These are phyloP conservation scores for Neurospora sp. DNA, from an alignment of 495 filamentous ascomycete genomes.

Conservation along the genomic window DNA sequence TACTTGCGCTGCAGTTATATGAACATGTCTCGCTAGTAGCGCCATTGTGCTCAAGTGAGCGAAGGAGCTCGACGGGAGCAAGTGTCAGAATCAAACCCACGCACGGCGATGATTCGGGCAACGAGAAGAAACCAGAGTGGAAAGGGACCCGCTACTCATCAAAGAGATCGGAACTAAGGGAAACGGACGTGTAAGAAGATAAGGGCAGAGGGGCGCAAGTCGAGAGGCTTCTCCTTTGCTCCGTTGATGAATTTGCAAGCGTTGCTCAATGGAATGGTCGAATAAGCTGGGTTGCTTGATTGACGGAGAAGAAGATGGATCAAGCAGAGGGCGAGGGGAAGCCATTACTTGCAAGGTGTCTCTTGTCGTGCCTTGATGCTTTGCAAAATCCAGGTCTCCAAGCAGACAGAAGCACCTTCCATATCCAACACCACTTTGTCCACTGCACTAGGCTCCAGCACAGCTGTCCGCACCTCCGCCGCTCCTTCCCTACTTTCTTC, in stretches of 20 bases:
- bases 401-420: not conserved
- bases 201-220: not conserved
- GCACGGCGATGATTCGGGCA: not conserved
- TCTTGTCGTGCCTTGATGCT: not conserved
- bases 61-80: not conserved
- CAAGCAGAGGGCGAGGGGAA: not conserved
- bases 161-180: not conserved
- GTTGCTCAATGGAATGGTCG: not conserved
- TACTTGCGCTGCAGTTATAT: not conserved
- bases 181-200: not conserved
- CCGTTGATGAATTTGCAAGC: too few species aligned
- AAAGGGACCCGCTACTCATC: rapidly evolving
- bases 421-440: not conserved
- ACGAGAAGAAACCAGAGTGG: not conserved
- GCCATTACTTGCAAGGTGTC: not conserved
- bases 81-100: too few species aligned
- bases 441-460: not conserved
- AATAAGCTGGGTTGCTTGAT: not conserved
- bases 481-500: not conserved
- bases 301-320: not conserved
- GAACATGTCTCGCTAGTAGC: not conserved
- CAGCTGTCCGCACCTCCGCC: too few species aligned
- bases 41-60: not conserved
- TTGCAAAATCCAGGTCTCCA: not conserved
- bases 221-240: too few species aligned